Conservation (phyloP, 371 early-diverging fungal species). For the Mucor sp. region DNA sequence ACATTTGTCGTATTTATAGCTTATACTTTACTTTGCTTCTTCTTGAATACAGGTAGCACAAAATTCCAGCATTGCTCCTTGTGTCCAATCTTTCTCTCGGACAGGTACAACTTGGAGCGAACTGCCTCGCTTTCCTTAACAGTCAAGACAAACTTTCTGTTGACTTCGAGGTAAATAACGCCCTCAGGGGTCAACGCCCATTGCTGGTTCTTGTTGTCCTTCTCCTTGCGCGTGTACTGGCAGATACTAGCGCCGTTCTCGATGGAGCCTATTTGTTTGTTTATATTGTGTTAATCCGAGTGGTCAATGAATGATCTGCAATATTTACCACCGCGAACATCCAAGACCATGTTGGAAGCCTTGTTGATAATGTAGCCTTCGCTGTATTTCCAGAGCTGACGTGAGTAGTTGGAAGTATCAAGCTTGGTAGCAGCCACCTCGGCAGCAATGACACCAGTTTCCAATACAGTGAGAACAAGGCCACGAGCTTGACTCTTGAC, state of each 20-base stretch:
- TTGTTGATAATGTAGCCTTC: slow-evolving; percentile 59
- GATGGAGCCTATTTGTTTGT: slow-evolving; percentile 30
- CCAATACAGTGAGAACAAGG: slow-evolving; percentile 47
- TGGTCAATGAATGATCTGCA: not conserved
- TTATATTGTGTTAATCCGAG: not conserved
- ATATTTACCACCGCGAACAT: slow-evolving; percentile 57
- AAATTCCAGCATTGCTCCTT: slow-evolving; percentile 55
- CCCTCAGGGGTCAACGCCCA: slow-evolving; percentile 47
- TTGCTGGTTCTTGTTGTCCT: slow-evolving; percentile 37
- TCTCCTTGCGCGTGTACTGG: slow-evolving; percentile 42
- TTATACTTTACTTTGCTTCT: slow-evolving; percentile 33
- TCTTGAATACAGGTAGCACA: slow-evolving; percentile 51
- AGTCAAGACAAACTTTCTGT: slow-evolving; percentile 32
- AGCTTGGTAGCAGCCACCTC: slow-evolving; percentile 53
- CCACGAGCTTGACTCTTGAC: slow-evolving; percentile 59
- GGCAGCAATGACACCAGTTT: slow-evolving; percentile 29
- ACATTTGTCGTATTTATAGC: not conserved
- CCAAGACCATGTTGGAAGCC: slow-evolving; percentile 58
- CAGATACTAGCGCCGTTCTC: slow-evolving; percentile 35
- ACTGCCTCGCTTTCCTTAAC: slow-evolving; percentile 30
- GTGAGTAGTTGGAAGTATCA: slow-evolving; percentile 49
- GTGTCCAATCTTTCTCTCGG: slow-evolving; percentile 28
- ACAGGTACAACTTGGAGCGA: slow-evolving; percentile 27
- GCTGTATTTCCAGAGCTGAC: slow-evolving; percentile 61
- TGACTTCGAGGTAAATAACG: slow-evolving; percentile 28